Percentiles rank a stretch among this genome's conserved stretches.
These are phyloP conservation scores for Fusarium tanahbumbuense DNA, from an alignment of 2,329 filamentous ascomycete species.

Conservation along the genomic window DNA sequence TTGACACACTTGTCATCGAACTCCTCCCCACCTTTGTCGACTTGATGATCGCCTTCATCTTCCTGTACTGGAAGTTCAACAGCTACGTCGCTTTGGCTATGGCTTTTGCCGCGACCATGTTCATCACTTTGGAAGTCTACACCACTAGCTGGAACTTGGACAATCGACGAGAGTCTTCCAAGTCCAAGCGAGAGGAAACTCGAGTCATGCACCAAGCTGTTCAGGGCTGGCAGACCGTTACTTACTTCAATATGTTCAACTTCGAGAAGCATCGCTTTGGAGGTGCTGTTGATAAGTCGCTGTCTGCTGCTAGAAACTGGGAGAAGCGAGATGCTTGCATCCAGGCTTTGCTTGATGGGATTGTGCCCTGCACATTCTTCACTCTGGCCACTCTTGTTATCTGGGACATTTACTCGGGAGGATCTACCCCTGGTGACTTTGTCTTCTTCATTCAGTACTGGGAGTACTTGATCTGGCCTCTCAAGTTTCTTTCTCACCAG, in stretches of 20 bases:
- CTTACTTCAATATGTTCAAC: slow-evolving; percentile 54
- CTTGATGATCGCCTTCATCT: slow-evolving; percentile 68
- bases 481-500: slow-evolving; percentile 50
- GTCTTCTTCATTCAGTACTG: slow-evolving; percentile 75
- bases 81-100: slow-evolving; percentile 63
- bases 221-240: slow-evolving; percentile 69
- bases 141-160: slow-evolving; percentile 54
- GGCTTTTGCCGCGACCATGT: slow-evolving; percentile 38
- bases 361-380: slow-evolving; percentile 57
- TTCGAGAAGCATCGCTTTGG: slow-evolving; percentile 48
- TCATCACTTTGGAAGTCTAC: slow-evolving; percentile 44
- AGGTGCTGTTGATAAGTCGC: slow-evolving; percentile 41
- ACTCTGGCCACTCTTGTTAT: slow-evolving; percentile 34
- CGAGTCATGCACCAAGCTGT: slow-evolving; percentile 68
- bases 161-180: slow-evolving; percentile 52
- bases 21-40: slow-evolving; percentile 72
- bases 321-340: slow-evolving; percentile 38
- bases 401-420: slow-evolving; percentile 36
- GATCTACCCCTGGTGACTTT: slow-evolving; percentile 54
- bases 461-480: slow-evolving; percentile 57
- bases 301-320: slow-evolving; percentile 40
- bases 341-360: slow-evolving; percentile 53
- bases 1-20: slow-evolving; percentile 70
- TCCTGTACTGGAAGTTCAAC: slow-evolving; percentile 72
- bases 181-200: slow-evolving; percentile 60